A percentile compares a stretch with the other conserved stretches of the same genome.
Evolutionary conservation across 805 yeast genomes (phyloP).

Genomic region (Deakozyma indianensis): DNA sequence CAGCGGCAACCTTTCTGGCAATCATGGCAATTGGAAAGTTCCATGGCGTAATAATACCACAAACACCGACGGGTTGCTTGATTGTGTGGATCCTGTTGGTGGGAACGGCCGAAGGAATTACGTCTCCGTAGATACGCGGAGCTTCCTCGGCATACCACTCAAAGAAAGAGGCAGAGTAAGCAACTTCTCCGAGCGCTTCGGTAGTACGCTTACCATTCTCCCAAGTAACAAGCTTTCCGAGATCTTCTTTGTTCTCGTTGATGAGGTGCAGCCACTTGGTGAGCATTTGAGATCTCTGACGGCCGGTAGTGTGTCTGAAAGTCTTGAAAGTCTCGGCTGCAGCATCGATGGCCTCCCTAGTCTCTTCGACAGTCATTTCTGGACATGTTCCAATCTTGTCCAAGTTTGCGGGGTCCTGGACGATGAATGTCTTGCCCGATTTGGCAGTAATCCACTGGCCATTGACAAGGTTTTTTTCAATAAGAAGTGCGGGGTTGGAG

Average conservation of each 20-base stretch:
- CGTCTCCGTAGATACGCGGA: slow-evolving; percentile 54
- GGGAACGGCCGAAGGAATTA: slow-evolving; percentile 39
- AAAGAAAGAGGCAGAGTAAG: slow-evolving; percentile 58
- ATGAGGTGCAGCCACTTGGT: slow-evolving; percentile 38
- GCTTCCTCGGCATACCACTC: slow-evolving; percentile 81
- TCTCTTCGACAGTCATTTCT: slow-evolving; percentile 37
- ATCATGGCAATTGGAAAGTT: slow-evolving; percentile 75
- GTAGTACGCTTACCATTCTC: slow-evolving; percentile 66
- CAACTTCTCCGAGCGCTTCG: slow-evolving; percentile 60
- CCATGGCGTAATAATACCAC: slow-evolving; percentile 74
- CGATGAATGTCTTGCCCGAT: slow-evolving; percentile 38
- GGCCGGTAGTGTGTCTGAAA: slow-evolving; percentile 40
- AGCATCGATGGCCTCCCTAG: slow-evolving; percentile 36
- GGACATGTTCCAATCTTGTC: slow-evolving; percentile 40
- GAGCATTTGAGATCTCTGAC: slow-evolving; percentile 41
- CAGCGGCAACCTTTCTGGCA: slow-evolving; percentile 61
- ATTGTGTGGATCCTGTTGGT: slow-evolving; percentile 37
- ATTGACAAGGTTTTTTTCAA: slow-evolving; percentile 49
- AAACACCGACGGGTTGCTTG: slow-evolving; percentile 70
- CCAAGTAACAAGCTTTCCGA: slow-evolving; percentile 46
- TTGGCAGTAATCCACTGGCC: slow-evolving; percentile 54
- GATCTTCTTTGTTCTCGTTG: slow-evolving; percentile 44
- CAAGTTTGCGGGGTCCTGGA: slow-evolving; percentile 61
- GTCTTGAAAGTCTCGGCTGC: slow-evolving; percentile 39
- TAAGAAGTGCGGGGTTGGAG: slow-evolving; percentile 36